A percentile compares a stretch with the other conserved stretches of the same genome.
phyloP scores from a whole-genome alignment of 2,329 filamentous ascomycete genomes.

The Westerdykella sp. region DNA sequence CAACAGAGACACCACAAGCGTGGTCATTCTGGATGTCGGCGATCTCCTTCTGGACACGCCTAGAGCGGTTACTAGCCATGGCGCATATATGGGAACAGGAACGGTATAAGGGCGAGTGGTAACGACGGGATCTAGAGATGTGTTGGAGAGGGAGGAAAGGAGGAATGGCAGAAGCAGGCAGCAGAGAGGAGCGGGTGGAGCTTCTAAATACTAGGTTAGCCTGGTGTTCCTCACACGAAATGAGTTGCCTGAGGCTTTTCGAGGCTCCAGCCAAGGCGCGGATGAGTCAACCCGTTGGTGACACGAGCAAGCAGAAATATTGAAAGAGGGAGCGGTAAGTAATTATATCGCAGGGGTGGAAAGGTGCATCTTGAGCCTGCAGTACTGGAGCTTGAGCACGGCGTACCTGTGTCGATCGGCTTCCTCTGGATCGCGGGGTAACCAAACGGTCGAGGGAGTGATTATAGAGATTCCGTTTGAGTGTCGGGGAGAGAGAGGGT shows the following conservation, averaged over 20 bases:
- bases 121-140: neutral
- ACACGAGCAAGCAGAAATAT: neutral
- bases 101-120: slow-evolving; percentile 1
- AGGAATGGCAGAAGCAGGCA: slow-evolving; percentile 11
- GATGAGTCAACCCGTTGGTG: slow-evolving; percentile 9
- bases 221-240: slow-evolving; percentile 10
- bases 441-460: no score
- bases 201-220: no score
- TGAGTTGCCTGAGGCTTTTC: slow-evolving; percentile 17
- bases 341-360: no score
- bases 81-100: slow-evolving; percentile 7
- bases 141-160: slow-evolving; percentile 1
- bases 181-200: slow-evolving; percentile 2
- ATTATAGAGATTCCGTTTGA: no score
- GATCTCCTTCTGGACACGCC: slow-evolving; percentile 69
- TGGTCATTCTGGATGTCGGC: slow-evolving; percentile 67
- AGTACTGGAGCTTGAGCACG: neutral
- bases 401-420: neutral
- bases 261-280: slow-evolving; percentile 9
- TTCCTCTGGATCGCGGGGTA: no score
- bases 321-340: no score
- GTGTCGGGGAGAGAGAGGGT: neutral
- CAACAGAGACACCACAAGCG: slow-evolving; percentile 68
- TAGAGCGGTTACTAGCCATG: slow-evolving; percentile 53
- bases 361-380: no score